These are phyloP conservation scores for Cicer arietinum DNA, from an alignment of 306 rosid genomes.

Conservation along the genomic window DNA sequence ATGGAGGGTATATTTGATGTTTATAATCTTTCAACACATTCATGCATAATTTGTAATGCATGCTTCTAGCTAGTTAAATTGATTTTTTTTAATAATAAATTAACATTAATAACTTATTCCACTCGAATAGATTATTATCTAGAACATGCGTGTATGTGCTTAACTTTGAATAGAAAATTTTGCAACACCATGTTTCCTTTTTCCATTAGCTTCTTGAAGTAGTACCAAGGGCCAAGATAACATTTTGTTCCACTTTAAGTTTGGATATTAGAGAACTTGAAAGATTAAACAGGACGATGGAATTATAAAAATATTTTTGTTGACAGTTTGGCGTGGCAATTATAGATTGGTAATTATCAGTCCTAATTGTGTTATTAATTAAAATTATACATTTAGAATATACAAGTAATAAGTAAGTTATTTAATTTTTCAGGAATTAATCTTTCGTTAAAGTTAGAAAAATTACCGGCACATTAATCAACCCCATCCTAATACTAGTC, in stretches of 20 bases:
- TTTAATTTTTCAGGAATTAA: neutral
- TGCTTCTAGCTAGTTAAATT: too few species aligned
- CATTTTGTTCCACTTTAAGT: slow-evolving; percentile 30
- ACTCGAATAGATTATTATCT: neutral
- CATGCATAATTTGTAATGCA: too few species aligned
- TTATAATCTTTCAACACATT: too few species aligned
- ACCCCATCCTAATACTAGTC: neutral
- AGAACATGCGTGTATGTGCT: neutral
- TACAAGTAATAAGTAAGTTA: neutral
- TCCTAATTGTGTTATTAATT: neutral
- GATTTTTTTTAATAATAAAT: too few species aligned
- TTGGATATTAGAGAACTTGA: slow-evolving; percentile 5
- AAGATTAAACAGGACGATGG: neutral
- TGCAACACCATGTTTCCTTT: slow-evolving; percentile 13
- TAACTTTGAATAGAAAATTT: slow-evolving; percentile 15
- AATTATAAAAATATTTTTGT: neutral
- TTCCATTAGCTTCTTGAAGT: slow-evolving; percentile 10
- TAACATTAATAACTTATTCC: too few species aligned
- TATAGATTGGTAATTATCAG: neutral
- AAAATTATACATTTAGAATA: neutral
- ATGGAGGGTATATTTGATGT: too few species aligned
- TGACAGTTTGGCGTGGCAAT: neutral
- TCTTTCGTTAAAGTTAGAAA: slow-evolving; percentile 1
- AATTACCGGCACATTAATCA: slow-evolving; percentile 14
- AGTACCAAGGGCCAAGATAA: neutral